These are phyloP conservation scores for Aspergillus quadrilineatus DNA, from an alignment of 2,329 filamentous ascomycete species.

Conservation along the genomic window DNA sequence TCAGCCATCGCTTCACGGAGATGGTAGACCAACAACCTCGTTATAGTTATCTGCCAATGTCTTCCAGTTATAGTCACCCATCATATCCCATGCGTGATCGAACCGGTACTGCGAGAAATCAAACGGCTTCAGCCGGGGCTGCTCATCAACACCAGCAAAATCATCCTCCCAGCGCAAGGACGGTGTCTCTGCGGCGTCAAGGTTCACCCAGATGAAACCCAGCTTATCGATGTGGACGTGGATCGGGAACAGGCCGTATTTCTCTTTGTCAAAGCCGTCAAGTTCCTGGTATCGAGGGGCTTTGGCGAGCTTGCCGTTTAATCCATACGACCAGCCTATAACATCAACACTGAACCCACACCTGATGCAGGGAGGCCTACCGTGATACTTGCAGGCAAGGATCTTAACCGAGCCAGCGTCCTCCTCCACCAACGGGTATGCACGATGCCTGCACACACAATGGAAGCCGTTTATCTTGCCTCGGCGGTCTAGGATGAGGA, in stretches of 20 bases:
- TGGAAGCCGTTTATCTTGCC: slow-evolving; percentile 59
- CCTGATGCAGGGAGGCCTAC: slow-evolving; percentile 19
- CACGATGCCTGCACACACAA: slow-evolving; percentile 60
- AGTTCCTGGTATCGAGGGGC: slow-evolving; percentile 57
- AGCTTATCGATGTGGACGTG: slow-evolving; percentile 55
- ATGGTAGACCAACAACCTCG: slow-evolving; percentile 25
- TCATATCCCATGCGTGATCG: slow-evolving; percentile 59
- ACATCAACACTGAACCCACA: background rate
- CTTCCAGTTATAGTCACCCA: slow-evolving; percentile 61
- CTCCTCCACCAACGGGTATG: slow-evolving; percentile 55
- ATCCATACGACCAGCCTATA: slow-evolving; percentile 54
- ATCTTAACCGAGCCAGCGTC: slow-evolving; percentile 51
- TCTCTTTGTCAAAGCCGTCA: slow-evolving; percentile 53
- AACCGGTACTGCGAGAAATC: slow-evolving; percentile 56
- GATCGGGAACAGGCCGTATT: slow-evolving; percentile 56
- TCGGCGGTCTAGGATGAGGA: slow-evolving; percentile 53
- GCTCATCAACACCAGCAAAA: slow-evolving; percentile 50
- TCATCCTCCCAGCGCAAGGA: slow-evolving; percentile 55
- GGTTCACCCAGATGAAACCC: slow-evolving; percentile 60
- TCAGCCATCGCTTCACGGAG: background rate
- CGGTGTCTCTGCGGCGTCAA: slow-evolving; percentile 50
- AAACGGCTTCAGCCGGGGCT: slow-evolving; percentile 47
- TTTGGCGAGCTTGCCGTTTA: slow-evolving; percentile 58
- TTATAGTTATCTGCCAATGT: slow-evolving; percentile 65
- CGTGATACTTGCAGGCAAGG: slow-evolving; percentile 60